phyloP scores from a whole-genome alignment of 164 flowering plant genomes.

The Annona cherimola region DNA sequence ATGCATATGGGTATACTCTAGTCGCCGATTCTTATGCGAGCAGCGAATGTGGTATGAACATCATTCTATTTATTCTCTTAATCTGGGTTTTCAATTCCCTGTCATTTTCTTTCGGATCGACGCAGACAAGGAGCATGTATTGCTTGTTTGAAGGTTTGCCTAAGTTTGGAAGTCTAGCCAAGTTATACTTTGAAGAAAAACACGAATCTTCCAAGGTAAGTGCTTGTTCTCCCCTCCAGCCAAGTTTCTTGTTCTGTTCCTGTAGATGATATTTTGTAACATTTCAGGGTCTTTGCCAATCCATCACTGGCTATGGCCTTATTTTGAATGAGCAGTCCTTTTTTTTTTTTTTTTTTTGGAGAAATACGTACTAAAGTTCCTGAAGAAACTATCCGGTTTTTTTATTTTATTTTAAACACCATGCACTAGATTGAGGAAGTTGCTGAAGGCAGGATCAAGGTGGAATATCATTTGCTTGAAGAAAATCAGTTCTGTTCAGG shows the following conservation, averaged over 20 bases:
- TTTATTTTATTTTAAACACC: no score
- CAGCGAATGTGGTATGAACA: slow-evolving; percentile 35
- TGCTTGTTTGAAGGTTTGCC: slow-evolving; percentile 29
- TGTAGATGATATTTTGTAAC: neutral
- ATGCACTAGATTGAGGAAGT: neutral
- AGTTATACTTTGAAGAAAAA: slow-evolving; percentile 35
- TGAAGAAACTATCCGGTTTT: neutral
- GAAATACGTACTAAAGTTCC: neutral
- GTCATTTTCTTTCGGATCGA: neutral
- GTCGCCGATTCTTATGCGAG: slow-evolving; percentile 38
- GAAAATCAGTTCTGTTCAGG: slow-evolving; percentile 49
- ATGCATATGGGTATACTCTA: slow-evolving; percentile 48
- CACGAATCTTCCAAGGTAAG: slow-evolving; percentile 4
- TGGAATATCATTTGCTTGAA: slow-evolving; percentile 47
- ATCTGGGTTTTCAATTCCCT: neutral
- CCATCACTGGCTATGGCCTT: neutral
- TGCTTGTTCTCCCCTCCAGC: neutral
- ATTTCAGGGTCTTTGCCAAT: neutral
- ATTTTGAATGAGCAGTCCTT: no score
- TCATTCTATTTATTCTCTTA: neutral
- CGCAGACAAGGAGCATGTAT: neutral
- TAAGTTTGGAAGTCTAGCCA: slow-evolving; percentile 54
- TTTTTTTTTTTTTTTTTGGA: no score
- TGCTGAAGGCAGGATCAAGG: slow-evolving; percentile 29
- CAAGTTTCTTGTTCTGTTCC: neutral